phyloP scores from a whole-genome alignment of 2,329 filamentous ascomycete species.

The Fusarium nanum region DNA sequence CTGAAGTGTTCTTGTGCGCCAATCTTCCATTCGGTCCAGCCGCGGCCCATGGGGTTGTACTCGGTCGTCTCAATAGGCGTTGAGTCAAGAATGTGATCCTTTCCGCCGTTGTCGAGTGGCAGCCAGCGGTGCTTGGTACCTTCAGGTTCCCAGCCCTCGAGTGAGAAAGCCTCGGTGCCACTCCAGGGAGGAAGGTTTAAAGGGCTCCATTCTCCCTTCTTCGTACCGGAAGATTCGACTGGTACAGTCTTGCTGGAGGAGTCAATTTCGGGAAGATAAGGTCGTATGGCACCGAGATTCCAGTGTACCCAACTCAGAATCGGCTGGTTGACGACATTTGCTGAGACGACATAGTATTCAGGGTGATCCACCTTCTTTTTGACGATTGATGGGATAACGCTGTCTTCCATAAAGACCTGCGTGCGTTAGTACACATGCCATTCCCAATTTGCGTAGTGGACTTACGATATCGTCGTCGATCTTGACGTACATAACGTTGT shows the following conservation, averaged over 20 bases:
- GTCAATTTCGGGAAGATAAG: slow-evolving; percentile 63
- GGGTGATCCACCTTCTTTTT: slow-evolving; percentile 64
- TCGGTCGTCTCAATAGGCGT: slow-evolving; percentile 62
- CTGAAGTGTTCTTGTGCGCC: slow-evolving; percentile 62
- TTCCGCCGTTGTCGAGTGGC: slow-evolving; percentile 49
- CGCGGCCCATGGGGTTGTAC: slow-evolving; percentile 59
- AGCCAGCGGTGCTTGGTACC: slow-evolving; percentile 64
- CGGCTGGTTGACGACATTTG: slow-evolving; percentile 68
- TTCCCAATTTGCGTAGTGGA: not conserved
- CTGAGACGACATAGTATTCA: slow-evolving; percentile 63
- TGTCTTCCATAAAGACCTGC: slow-evolving; percentile 54
- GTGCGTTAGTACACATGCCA: not conserved
- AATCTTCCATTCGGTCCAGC: slow-evolving; percentile 62
- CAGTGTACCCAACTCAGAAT: slow-evolving; percentile 65
- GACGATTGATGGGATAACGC: slow-evolving; percentile 63
- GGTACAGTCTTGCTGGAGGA: slow-evolving; percentile 32
- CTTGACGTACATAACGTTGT: slow-evolving; percentile 58
- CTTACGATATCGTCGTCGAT: slow-evolving; percentile 55
- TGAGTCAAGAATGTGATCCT: slow-evolving; percentile 54
- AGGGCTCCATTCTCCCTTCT: slow-evolving; percentile 52
- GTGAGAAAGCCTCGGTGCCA: slow-evolving; percentile 45
- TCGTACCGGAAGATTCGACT: slow-evolving; percentile 42
- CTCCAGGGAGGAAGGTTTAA: slow-evolving; percentile 54
- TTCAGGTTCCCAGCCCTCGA: slow-evolving; percentile 51
- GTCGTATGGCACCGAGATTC: slow-evolving; percentile 63